A percentile compares a stretch with the other conserved stretches of the same genome.
phyloP scores from a whole-genome alignment of 495 filamentous ascomycete genomes.

The Penicillium verhagenii region DNA sequence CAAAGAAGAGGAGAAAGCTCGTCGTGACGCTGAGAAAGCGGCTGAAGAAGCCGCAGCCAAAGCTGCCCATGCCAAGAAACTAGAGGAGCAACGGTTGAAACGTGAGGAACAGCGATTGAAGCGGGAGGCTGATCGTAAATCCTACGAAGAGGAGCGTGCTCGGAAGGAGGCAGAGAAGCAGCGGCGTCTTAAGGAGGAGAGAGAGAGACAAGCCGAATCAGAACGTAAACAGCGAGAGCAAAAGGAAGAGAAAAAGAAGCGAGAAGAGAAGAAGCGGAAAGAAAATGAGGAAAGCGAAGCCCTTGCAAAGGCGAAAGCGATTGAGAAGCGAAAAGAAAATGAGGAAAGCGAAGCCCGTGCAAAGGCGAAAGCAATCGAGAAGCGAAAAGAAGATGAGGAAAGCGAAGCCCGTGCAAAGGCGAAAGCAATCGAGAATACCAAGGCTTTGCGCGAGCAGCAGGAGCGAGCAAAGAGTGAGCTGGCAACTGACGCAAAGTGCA shows the following conservation, averaged over 20 bases:
- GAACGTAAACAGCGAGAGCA: constrained; percentile 72
- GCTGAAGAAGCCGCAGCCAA: constrained; percentile 80
- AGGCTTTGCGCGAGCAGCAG: too few species aligned
- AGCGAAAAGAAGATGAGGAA: constrained; percentile 64
- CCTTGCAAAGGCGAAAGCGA: too few species aligned
- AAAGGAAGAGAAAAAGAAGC: constrained; percentile 71
- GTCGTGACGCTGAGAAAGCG: constrained; percentile 82
- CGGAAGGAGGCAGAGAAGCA: constrained; percentile 79
- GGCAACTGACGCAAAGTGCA: too few species aligned
- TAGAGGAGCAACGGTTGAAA: constrained; percentile 74
- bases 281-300: constrained; percentile 75
- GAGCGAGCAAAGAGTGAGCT: constrained; percentile 60
- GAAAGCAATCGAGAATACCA: too few species aligned
- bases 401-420: constrained; percentile 65
- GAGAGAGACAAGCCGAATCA: constrained; percentile 75
- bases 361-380: too few species aligned
- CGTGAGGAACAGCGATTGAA: constrained; percentile 89
- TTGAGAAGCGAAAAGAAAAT: constrained; percentile 60
- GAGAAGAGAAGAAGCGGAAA: constrained; percentile 59
- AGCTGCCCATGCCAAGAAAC: constrained; percentile 74
- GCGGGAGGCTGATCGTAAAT: constrained; percentile 88
- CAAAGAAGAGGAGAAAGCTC: constrained; percentile 86
- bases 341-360: constrained; percentile 74
- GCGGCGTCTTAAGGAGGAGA: constrained; percentile 73
- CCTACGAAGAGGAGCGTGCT: constrained; percentile 80